A percentile compares a stretch with the other conserved stretches of the same genome.
Conservation (phyloP, 2,329 filamentous ascomycete species). For the Neurospora sp. region DNA sequence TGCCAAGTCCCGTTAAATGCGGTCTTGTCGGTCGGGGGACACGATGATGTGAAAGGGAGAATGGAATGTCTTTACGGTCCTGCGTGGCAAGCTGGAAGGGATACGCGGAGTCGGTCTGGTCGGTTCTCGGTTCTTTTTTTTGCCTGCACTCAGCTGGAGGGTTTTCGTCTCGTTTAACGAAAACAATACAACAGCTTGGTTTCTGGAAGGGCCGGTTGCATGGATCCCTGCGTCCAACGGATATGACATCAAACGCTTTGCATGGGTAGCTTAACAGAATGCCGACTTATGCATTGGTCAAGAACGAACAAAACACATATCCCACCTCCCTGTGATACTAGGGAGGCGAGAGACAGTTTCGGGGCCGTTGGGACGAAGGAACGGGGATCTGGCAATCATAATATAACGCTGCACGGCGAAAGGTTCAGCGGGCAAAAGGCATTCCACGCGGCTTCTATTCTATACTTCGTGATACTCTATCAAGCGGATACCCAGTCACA, state of each 20-base stretch:
- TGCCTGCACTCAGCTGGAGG: conserved; percentile 18
- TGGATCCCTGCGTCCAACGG: conserved; percentile 20
- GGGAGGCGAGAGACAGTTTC: background rate
- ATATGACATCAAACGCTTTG: conserved; percentile 13
- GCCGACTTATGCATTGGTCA: conserved; percentile 22
- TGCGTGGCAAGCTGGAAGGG: conserved; percentile 15
- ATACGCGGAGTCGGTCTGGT: conserved; percentile 21
- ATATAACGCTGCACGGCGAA: background rate
- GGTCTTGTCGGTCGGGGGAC: conserved; percentile 8
- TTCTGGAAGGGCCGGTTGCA: conserved; percentile 20
- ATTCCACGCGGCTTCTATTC: background rate
- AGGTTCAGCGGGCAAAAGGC: background rate
- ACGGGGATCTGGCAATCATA: background rate
- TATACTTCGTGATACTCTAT: background rate
- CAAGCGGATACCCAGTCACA: background rate
- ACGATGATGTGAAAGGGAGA: conserved; percentile 13
- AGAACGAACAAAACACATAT: conserved; percentile 3
- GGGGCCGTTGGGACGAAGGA: background rate
- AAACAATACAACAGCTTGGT: conserved; percentile 15
- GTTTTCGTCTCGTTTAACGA: conserved; percentile 17
- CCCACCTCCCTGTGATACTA: background rate
- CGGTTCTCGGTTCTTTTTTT: conserved; percentile 20
- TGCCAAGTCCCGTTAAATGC: conserved; percentile 71
- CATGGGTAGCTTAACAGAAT: conserved; percentile 24
- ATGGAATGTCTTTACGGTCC: conserved; percentile 16